phyloP scores from a whole-genome alignment of 441 rosid species.

The Mallotus japonicus region DNA sequence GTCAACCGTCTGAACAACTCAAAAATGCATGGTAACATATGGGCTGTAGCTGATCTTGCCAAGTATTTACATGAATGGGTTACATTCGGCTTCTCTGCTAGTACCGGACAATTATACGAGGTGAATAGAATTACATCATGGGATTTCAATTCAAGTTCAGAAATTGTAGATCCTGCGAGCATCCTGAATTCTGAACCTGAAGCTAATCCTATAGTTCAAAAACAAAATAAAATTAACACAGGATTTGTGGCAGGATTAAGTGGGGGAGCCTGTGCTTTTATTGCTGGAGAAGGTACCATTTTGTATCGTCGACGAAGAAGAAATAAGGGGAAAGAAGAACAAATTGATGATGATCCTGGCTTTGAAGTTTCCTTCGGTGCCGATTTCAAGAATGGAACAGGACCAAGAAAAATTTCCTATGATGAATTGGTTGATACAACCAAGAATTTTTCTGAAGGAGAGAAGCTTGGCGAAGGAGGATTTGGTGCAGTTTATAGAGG shows the following conservation, averaged over 20 bases:
- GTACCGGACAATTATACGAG: constrained; percentile 14
- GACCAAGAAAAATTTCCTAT: constrained; percentile 37
- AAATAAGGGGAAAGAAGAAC: not conserved
- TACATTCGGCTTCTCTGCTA: constrained; percentile 36
- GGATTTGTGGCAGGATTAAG: not conserved
- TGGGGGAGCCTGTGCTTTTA: not conserved
- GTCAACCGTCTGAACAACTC: not conserved
- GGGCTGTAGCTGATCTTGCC: not conserved
- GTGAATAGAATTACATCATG: constrained; percentile 23
- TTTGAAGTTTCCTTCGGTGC: not conserved
- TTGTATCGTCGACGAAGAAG: not conserved
- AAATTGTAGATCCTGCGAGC: not conserved
- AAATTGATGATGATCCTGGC: not conserved
- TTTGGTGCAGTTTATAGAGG: constrained; percentile 30
- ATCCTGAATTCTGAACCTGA: not conserved
- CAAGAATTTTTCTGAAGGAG: constrained; percentile 24
- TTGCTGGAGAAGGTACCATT: not conserved
- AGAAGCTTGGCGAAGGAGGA: constrained; percentile 31
- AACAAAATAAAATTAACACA: not conserved
- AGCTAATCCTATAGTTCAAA: not conserved
- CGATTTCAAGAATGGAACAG: constrained; percentile 29
- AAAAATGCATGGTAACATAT: not conserved
- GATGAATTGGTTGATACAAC: constrained; percentile 32
- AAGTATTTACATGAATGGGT: constrained; percentile 33
- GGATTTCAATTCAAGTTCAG: constrained; percentile 33